A percentile compares a stretch with the other conserved stretches of the same genome.
These are phyloP conservation scores for Podospora appendiculata DNA, from an alignment of 495 filamentous ascomycete genomes.

Conservation along the genomic window DNA sequence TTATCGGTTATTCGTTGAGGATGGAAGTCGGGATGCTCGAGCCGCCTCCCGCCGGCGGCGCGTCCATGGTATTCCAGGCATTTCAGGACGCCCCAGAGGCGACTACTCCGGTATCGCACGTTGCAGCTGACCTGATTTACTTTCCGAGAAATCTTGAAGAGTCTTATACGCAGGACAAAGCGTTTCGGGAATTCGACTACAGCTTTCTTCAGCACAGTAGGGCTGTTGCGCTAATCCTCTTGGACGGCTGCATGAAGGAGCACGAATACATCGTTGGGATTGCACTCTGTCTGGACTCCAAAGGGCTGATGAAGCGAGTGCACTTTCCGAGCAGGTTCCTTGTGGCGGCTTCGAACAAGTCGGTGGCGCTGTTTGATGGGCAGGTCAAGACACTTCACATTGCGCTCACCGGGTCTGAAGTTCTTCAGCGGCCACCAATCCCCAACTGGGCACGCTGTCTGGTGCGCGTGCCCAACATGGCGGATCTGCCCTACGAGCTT, in stretches of 20 bases:
- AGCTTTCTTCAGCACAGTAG: slow-evolving; percentile 3
- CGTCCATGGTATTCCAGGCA: not conserved
- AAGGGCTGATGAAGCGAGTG: slow-evolving; percentile 3
- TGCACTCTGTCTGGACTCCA: slow-evolving; percentile 3
- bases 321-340: slow-evolving; percentile 6
- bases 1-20: slow-evolving; percentile 5
- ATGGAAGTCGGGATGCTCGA: slow-evolving; percentile 1
- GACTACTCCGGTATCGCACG: not conserved
- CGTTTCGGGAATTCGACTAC: slow-evolving; percentile 6
- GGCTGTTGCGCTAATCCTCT: not conserved
- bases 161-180: not conserved
- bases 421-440: slow-evolving; percentile 1
- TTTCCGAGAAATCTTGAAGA: slow-evolving; percentile 1
- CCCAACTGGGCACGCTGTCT: slow-evolving; percentile 4
- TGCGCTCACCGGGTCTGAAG: slow-evolving; percentile 1
- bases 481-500: slow-evolving; percentile 3
- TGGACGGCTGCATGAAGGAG: slow-evolving; percentile 3
- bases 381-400: not conserved
- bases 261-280: slow-evolving; percentile 3
- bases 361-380: not conserved
- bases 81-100: not conserved
- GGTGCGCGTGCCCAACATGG: not conserved
- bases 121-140: not conserved
- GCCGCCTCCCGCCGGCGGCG: not conserved
- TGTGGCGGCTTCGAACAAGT: not conserved